Conservation (phyloP, 2,329 filamentous ascomycete species). For the Fusarium denticulatum region DNA sequence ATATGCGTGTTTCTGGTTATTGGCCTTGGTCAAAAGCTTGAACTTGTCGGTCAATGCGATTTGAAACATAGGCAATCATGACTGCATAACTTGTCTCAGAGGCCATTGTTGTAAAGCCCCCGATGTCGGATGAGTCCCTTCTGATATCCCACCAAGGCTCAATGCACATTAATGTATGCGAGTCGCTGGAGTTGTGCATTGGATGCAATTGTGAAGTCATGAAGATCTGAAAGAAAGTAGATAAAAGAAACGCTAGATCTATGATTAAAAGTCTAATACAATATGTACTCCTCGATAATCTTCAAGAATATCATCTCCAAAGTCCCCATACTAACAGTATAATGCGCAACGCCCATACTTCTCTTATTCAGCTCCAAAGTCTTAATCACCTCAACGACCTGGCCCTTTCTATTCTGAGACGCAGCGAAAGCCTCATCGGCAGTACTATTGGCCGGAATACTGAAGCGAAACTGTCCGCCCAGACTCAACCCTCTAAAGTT, state of each 20-base stretch:
- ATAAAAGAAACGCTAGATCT: not conserved
- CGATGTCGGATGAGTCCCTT: not conserved
- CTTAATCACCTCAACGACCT: not conserved
- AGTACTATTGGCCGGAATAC: not conserved
- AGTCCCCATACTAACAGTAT: conserved; percentile 1
- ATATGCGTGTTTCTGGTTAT: not conserved
- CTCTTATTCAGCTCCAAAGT: not conserved
- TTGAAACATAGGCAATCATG: not conserved
- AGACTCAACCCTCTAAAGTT: not conserved
- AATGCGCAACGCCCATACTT: not conserved
- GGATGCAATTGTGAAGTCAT: accelerated
- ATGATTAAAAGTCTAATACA: not conserved
- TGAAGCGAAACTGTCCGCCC: not conserved
- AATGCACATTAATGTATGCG: not conserved
- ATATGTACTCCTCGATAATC: not conserved
- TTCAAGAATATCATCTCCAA: conserved; percentile 7
- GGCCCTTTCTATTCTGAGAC: not conserved
- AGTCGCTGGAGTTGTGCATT: not conserved
- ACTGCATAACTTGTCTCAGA: not conserved
- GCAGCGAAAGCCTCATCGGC: not conserved
- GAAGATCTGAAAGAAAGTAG: accelerated
- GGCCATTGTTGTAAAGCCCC: not conserved
- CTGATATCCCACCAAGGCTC: too few species aligned
- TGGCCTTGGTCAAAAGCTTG: not conserved
- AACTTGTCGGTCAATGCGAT: not conserved